Evolutionary conservation across 2,329 filamentous ascomycete genomes (phyloP).

Genomic region (Penicillium capsulatum): DNA sequence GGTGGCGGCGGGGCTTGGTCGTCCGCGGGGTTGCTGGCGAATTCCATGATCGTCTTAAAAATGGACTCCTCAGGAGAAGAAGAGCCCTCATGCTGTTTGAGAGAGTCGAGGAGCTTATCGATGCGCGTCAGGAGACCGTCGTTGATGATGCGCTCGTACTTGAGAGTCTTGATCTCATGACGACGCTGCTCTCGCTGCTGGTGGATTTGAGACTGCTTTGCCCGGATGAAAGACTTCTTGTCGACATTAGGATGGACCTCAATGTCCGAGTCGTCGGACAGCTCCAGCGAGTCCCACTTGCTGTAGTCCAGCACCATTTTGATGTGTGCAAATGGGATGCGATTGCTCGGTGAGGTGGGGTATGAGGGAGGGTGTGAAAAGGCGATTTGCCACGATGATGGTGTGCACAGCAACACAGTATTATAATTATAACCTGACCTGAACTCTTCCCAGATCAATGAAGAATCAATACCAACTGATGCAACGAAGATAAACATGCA

Average conservation of each 20-base stretch:
- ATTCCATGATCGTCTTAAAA: slow-evolving; percentile 85
- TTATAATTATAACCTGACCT: no score
- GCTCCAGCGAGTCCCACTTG: slow-evolving; percentile 76
- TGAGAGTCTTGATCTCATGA: slow-evolving; percentile 82
- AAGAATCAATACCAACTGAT: not conserved
- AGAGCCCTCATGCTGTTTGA: slow-evolving; percentile 68
- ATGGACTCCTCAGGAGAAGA: slow-evolving; percentile 74
- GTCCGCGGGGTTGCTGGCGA: slow-evolving; percentile 63
- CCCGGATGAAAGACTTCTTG: slow-evolving; percentile 96
- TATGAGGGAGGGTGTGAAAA: slow-evolving; percentile 13
- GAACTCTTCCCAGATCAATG: no score
- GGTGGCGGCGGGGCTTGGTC: slow-evolving; percentile 74
- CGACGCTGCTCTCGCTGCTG: slow-evolving; percentile 80
- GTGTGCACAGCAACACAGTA: not conserved
- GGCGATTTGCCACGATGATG: not conserved
- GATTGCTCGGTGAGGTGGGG: slow-evolving; percentile 17
- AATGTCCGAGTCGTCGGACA: slow-evolving; percentile 96
- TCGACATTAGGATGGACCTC: slow-evolving; percentile 99
- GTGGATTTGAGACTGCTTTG: slow-evolving; percentile 97
- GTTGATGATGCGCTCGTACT: slow-evolving; percentile 87
- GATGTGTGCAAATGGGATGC: slow-evolving; percentile 7
- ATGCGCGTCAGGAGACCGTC: slow-evolving; percentile 84
- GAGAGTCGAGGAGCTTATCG: slow-evolving; percentile 67
- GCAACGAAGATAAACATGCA: slow-evolving; percentile 12
- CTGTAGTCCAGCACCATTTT: slow-evolving; percentile 60